These are phyloP conservation scores for Arthrobotrys entomopaga DNA, from an alignment of 2,329 filamentous ascomycete genomes.

Conservation along the genomic window DNA sequence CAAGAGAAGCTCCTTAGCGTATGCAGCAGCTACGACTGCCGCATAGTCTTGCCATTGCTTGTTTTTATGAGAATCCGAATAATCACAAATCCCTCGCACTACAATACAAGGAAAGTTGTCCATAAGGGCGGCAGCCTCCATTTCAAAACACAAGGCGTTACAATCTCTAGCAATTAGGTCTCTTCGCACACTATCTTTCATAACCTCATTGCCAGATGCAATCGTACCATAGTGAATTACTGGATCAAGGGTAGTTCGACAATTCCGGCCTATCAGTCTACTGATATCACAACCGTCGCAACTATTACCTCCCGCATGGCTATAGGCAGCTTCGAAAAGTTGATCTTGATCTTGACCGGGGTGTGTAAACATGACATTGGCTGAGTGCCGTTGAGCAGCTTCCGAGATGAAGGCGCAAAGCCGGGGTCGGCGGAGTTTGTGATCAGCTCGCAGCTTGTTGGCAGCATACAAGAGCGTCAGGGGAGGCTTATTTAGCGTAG, in stretches of 20 bases:
- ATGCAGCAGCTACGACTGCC: constrained; percentile 14
- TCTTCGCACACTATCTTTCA: constrained; percentile 19
- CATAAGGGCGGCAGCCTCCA: constrained; percentile 29
- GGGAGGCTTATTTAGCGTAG: no score
- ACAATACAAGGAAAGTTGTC: constrained; percentile 23
- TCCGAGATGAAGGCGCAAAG: no score
- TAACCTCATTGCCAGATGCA: constrained; percentile 19
- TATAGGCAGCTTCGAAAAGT: constrained; percentile 13
- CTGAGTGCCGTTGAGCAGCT: no score
- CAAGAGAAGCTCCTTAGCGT: constrained; percentile 27
- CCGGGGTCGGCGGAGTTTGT: no score
- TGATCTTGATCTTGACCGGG: constrained; percentile 2
- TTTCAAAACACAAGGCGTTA: constrained; percentile 26
- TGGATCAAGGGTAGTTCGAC: not conserved
- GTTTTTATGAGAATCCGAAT: constrained; percentile 24
- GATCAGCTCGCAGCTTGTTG: constrained; percentile 20
- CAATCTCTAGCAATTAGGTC: constrained; percentile 18
- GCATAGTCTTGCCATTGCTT: constrained; percentile 35
- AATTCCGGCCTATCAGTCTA: not conserved
- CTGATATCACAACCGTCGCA: constrained; percentile 4
- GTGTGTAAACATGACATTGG: constrained; percentile 20
- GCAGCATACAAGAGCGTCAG: no score
- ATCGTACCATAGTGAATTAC: constrained; percentile 30
- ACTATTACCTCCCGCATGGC: not conserved
- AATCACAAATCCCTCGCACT: constrained; percentile 34